Conservation (phyloP, 1,139 yeast species). For the Hyphopichia wangnamkhiaoensis region DNA sequence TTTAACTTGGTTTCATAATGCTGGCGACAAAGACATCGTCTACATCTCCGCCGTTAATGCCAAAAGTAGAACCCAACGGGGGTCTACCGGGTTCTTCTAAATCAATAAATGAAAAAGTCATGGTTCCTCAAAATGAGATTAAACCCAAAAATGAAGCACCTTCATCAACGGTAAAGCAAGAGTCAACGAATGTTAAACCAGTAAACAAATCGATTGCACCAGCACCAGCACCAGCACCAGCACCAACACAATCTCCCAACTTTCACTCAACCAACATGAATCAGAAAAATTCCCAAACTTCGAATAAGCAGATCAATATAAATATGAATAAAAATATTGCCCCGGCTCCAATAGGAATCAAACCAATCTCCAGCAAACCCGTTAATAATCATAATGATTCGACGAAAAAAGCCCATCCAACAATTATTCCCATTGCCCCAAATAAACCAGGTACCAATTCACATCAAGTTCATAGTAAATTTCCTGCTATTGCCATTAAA, state of each 20-base stretch:
- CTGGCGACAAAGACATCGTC: background rate
- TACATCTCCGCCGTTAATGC: background rate
- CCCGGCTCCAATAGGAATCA: background rate
- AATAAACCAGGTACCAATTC: constrained; percentile 1
- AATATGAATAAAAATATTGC: background rate
- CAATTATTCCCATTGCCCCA: too few species aligned
- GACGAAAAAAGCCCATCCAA: too few species aligned
- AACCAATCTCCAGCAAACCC: background rate
- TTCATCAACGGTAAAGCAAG: too few species aligned
- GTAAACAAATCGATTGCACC: too few species aligned
- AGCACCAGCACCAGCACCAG: too few species aligned
- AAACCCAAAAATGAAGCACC: too few species aligned
- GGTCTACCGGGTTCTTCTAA: background rate
- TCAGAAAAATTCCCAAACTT: background rate
- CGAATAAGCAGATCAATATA: constrained; percentile 1
- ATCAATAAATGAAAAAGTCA: too few species aligned
- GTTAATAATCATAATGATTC: too few species aligned
- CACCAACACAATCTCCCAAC: too few species aligned
- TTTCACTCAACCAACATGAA: background rate
- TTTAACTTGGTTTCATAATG: background rate
- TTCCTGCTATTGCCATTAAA: constrained; percentile 41
- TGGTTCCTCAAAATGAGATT: too few species aligned
- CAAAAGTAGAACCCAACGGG: constrained; percentile 1
- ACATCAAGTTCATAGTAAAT: constrained; percentile 21
- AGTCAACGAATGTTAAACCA: too few species aligned